Percentiles rank a stretch among this genome's conserved stretches.
Evolutionary conservation across 768 basidiomycete species (phyloP).

Genomic region (Amanita inopinata): DNA sequence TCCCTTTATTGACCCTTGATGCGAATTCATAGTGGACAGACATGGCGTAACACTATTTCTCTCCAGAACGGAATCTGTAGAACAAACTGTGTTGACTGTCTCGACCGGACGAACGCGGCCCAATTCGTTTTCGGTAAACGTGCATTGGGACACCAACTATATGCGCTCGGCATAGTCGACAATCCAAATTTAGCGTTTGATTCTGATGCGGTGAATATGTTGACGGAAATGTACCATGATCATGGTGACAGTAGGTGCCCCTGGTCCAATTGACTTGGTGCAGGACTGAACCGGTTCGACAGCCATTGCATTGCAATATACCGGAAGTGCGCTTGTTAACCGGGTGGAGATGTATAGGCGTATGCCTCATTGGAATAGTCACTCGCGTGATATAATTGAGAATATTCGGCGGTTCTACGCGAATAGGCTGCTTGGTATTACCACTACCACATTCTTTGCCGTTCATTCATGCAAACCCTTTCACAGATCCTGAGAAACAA

Average conservation of each 20-base stretch:
- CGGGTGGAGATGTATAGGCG: constrained; percentile 92
- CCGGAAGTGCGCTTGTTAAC: constrained; percentile 92
- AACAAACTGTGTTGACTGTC: constrained; percentile 94
- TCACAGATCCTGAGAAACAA: constrained; percentile 90
- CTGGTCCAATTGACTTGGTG: neutral
- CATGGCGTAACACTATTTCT: constrained; percentile 59
- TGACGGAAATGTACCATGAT: constrained; percentile 98
- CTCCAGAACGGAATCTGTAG: constrained; percentile 90
- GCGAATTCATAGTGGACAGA: constrained; percentile 22
- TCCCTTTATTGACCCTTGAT: constrained; percentile 12
- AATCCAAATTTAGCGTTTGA: constrained; percentile 83
- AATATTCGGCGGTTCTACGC: constrained; percentile 92
- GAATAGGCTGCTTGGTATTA: constrained; percentile 80
- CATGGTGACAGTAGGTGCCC: constrained; percentile 78
- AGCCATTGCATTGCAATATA: constrained; percentile 96
- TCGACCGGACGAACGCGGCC: constrained; percentile 93
- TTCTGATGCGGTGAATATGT: constrained; percentile 90
- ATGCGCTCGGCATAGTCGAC: constrained; percentile 85
- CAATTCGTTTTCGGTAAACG: constrained; percentile 96
- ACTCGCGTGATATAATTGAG: constrained; percentile 93
- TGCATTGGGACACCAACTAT: constrained; percentile 89
- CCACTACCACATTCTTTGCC: neutral
- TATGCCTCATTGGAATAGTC: constrained; percentile 96
- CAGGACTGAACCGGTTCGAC: constrained; percentile 9
- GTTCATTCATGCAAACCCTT: constrained; percentile 4